Base-by-base conservation (phyloP, 2,329 filamentous ascomycete genomes). In the Fusarium citri region DNA sequence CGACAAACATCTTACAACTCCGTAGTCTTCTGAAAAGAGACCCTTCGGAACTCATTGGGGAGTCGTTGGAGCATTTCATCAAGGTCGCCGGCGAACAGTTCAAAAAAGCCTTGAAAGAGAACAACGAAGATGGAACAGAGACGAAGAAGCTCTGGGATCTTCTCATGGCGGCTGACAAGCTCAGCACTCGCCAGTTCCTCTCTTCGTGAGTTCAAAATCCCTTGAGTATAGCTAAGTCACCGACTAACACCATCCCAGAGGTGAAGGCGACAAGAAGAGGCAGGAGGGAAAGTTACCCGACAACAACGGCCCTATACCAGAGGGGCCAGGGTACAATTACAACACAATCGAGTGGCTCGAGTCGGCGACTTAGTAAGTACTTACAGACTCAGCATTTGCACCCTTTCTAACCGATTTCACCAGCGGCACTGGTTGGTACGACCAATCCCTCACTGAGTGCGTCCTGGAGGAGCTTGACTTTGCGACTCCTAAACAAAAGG, bases 281-380 rank as follows among this genome's bases (percentile, higher is more conserved):
- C n/a, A n/a, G n/a, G n/a, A n/a, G n/a, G n/a, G n/a, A n/a, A n/a
- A n/a, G n/a, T n/a, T n/a, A n/a, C n/a, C n/a, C n/a, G n/a, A n/a
- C 25, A 43, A 43, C 10, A 37, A 10, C 9, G 34, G 34, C 1
- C 34, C 37, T 11, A 42, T 64, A 4, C 59, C 66, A 7, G 4
- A 37, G 0, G 68, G 65, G 0, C 59, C 59, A 3, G 53, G 42
- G 0, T 70, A 26, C 42, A 74, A 73, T 43, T 73, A 60, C 31
- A 70, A 73, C 56, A 74, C 68, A 0, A 74, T 74, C 8, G 60
- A 74, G 14, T 74, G 72, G 72, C 37, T 72, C 3, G 72, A 74
- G 45, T 68, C 72, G 4, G 58, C 49, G 9, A 74, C 59, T 5
- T 69, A 59, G 72, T n/a, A n/a, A n/a, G n/a, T n/a, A n/a, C n/a